phyloP scores from a whole-genome alignment of 768 basidiomycete genomes.

The Tephrocybe sp. region DNA sequence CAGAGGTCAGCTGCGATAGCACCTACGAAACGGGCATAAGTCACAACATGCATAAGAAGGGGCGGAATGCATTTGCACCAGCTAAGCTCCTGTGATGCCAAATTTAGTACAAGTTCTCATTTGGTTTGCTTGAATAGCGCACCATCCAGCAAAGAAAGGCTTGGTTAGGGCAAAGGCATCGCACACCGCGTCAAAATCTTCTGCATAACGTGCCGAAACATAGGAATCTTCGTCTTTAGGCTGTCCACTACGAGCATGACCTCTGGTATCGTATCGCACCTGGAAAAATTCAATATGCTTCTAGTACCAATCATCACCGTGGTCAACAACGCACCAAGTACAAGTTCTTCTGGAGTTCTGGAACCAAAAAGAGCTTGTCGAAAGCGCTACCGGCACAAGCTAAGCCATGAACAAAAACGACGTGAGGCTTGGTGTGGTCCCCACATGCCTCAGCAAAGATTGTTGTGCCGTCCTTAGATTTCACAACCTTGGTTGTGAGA shows the following conservation, averaged over 20 bases:
- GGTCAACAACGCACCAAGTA: conserved; percentile 8
- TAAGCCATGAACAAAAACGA: conserved; percentile 15
- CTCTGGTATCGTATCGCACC: conserved; percentile 35
- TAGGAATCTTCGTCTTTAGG: conserved; percentile 25
- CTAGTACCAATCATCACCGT: not conserved
- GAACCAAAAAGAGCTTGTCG: conserved; percentile 13
- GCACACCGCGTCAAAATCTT: conserved; percentile 31
- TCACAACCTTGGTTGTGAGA: conserved; percentile 12
- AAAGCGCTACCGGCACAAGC: conserved; percentile 10
- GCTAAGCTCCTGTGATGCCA: not conserved
- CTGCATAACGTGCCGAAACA: conserved; percentile 27
- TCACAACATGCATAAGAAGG: not conserved
- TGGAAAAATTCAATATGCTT: conserved; percentile 4
- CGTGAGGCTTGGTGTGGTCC: conserved; percentile 9
- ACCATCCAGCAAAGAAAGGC: conserved; percentile 35
- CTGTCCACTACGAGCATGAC: conserved; percentile 34
- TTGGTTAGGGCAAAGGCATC: conserved; percentile 27
- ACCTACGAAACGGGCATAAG: not conserved
- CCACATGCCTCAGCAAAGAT: conserved; percentile 16
- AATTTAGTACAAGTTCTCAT: too few species aligned
- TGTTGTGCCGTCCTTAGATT: conserved; percentile 13
- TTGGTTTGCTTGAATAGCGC: conserved; percentile 6
- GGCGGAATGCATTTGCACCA: not conserved
- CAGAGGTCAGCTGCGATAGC: conserved; percentile 15
- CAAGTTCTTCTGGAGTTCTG: conserved; percentile 10